Evolutionary conservation across 2,329 filamentous ascomycete genomes (phyloP), one percentile per base, ranked within the genome.

Genomic region (Microthyrium microscopicum): DNA sequence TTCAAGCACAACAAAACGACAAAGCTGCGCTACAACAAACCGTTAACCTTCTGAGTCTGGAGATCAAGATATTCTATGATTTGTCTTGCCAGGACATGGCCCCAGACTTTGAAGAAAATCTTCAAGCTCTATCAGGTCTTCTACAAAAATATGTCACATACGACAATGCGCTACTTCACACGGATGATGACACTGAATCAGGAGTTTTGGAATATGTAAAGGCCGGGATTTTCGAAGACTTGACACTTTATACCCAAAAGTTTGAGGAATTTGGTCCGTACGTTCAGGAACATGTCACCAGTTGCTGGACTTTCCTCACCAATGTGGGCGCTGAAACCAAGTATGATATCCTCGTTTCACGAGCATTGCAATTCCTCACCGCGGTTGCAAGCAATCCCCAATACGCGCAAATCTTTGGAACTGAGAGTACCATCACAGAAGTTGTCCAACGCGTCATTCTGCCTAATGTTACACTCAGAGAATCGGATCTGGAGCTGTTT

Each of bases 41-140:
- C 52, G 85, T 93, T 46, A 74, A 80, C 42, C 83, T 84, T 3
- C 66, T 98, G 41, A 85, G 87, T 52, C 66, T 95, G 33, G 72
- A 92, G 44, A 66, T 94, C 45, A 92, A 92, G 61, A 74, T 98
- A 31, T 74, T 95, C 51, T 89, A 89, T 59, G 91, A 98, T 55
- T 73, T 98, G 33, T 94, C 85, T n/a, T 93, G 77, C 51, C 91
- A 98, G 53, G 89, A 98, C 54, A 68, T 98, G 45, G 84, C 89
- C 12, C 85, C 87, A 2, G 76, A 89, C 44, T 92, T 98, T 53
- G 89, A 98, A 61, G 78, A 91, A 42, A 80, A 92, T 49, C 67
- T 98, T 15, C 57, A 64, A 30, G 70, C 71, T 41, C 79, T 98
- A 42, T 78, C 81, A 13, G 63, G 67, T 16, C 65, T 95, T 11